Conservation (phyloP, 192 early-diverging fungal genomes). For the Dimargaris cristalligena region DNA sequence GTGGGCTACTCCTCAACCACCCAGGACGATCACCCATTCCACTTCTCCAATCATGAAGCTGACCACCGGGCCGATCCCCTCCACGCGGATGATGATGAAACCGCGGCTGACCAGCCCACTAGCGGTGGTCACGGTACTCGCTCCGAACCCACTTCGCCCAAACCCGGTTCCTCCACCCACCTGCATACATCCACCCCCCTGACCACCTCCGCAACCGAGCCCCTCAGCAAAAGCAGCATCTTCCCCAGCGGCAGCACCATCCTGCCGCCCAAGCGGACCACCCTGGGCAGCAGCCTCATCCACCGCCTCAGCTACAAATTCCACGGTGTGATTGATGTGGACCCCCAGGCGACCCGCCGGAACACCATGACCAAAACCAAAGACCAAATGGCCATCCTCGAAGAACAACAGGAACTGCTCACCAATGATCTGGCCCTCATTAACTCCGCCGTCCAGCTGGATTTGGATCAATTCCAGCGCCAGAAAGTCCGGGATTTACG, state of each 20-base stretch:
- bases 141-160: background rate
- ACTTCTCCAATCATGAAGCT: no score
- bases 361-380: constrained; percentile 75
- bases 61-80: background rate
- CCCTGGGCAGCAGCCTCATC: constrained; percentile 28
- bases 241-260: background rate
- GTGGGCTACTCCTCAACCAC: no score
- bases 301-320: constrained; percentile 39
- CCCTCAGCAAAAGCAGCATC: background rate
- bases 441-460: constrained; percentile 67
- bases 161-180: background rate
- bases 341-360: constrained; percentile 75
- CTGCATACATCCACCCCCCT: constrained; percentile 12
- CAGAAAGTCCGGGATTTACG: constrained; percentile 79
- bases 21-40: no score
- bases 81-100: background rate
- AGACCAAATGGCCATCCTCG: constrained; percentile 62
- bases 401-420: constrained; percentile 57
- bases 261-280: constrained; percentile 18
- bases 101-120: background rate
- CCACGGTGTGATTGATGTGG: constrained; percentile 90
- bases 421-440: constrained; percentile 54
- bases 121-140: background rate
- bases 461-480: constrained; percentile 87
- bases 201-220: background rate